Base-by-base conservation (phyloP, 257 asterid genomes). In the Cordia subcordata region DNA sequence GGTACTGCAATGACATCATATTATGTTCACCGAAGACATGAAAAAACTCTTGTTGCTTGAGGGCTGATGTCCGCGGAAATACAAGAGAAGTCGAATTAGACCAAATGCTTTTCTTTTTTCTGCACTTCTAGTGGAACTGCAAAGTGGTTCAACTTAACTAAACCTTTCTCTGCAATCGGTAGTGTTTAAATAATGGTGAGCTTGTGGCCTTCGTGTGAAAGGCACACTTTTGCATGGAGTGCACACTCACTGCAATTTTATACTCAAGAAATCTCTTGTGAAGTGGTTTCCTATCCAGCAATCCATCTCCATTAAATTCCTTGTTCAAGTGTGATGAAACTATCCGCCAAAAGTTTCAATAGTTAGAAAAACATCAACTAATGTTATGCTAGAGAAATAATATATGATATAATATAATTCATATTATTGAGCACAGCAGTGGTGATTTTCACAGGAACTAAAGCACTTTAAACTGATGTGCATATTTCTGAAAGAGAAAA, bases 151-250 rank as follows among this genome's bases (percentile, higher is more conserved):
- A 3, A 27, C 35, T 27, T 6, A 3, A 42, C 47, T 8, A 42
- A 4, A 42, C 47, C 47, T 2, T 42, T 42, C 47, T 42, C 47
- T 42, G 47, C 47, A 1, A 42, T 42, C 1, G 10, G 10, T 47
- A 18, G 56, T 0, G 10, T 33, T 18, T 18, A 5, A 52, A 52
- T 8, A 52, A 1, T 52, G 57, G 32, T 21, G 56, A 52, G 56
- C 56, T 17, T 52, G 56, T 52, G 56, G 56, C 13, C 15, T 52
- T 19, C 13, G 56, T 52, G 56, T 52, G 56, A 33, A 52, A 18
- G 6, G 22, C 56, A 52, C 35, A 52, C 56, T 52, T 33, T 33
- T 1, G 5, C 56, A 16, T 20, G 38, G 37, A 53, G 13, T 27
- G n/a, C 57, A 53, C 35, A 53, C 57, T 53, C 16, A 17, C 33